These are phyloP conservation scores for Tympanopsis confertula DNA, from an alignment of 2,329 filamentous ascomycete species.

Conservation along the genomic window DNA sequence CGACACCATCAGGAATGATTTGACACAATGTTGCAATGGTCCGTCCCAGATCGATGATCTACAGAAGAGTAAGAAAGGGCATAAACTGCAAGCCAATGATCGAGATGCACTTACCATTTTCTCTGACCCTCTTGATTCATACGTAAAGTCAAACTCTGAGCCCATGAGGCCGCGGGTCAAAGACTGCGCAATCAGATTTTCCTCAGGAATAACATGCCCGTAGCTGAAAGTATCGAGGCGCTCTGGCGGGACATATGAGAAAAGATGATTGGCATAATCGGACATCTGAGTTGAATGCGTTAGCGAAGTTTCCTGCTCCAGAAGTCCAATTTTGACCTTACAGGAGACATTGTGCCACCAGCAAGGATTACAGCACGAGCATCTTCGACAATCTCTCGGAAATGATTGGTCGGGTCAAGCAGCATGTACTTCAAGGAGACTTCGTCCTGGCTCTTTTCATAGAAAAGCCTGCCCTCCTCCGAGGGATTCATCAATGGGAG, in stretches of 20 bases:
- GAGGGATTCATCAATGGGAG: conserved; percentile 57
- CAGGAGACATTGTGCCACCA: conserved; percentile 64
- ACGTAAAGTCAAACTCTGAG: conserved; percentile 54
- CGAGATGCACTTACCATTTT: conserved; percentile 17
- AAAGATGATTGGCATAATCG: conserved; percentile 55
- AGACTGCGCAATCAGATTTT: conserved; percentile 48
- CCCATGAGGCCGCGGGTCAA: conserved; percentile 34
- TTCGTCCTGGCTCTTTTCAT: conserved; percentile 14
- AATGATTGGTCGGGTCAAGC: conserved; percentile 59
- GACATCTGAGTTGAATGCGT: conserved; percentile 32
- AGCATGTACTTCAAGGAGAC: conserved; percentile 51
- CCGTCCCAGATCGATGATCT: conserved; percentile 44
- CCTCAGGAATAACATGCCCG: conserved; percentile 58
- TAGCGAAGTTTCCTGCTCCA: not conserved
- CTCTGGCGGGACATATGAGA: conserved; percentile 46
- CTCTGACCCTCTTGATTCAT: conserved; percentile 39
- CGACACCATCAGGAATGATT: conserved; percentile 53
- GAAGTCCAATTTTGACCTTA: not conserved
- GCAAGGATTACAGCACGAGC: conserved; percentile 58
- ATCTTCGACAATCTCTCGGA: conserved; percentile 56
- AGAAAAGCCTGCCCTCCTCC: conserved; percentile 23
- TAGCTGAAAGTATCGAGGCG: conserved; percentile 53
- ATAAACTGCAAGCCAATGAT: not conserved
- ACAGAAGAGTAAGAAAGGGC: conserved; percentile 1
- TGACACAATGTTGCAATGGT: conserved; percentile 40